phyloP scores from a whole-genome alignment of 768 basidiomycete species.

The Tricholoma furcatifolium region DNA sequence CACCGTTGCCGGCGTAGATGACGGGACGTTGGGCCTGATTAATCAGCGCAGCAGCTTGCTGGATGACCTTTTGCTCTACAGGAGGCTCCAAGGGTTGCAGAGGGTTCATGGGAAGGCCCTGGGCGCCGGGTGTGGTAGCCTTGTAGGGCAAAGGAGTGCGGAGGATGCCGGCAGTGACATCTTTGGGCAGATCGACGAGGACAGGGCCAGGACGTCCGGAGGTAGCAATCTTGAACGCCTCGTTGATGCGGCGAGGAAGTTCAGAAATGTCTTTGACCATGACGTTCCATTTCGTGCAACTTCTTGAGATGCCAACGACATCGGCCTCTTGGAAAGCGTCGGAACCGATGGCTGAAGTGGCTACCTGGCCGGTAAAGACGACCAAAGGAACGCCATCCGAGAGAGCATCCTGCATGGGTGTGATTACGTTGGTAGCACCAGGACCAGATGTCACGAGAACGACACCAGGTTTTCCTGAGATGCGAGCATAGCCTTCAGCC shows the following conservation, averaged over 20 bases:
- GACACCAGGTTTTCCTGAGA: slow-evolving; percentile 97
- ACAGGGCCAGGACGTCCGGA: slow-evolving; percentile 97
- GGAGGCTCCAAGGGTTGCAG: slow-evolving; percentile 56
- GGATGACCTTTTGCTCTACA: slow-evolving; percentile 64
- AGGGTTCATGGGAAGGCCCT: slow-evolving; percentile 75
- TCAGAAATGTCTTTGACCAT: slow-evolving; percentile 98
- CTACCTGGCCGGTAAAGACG: slow-evolving; percentile 98
- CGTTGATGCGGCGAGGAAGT: slow-evolving; percentile 93
- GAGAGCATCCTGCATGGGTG: slow-evolving; percentile 96
- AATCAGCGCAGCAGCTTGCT: slow-evolving; percentile 86
- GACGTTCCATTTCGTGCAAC: slow-evolving; percentile 99
- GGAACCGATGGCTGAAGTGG: slow-evolving; percentile 97
- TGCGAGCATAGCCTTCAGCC: slow-evolving; percentile 97
- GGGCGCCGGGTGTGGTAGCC: slow-evolving; percentile 78
- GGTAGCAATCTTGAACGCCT: slow-evolving; percentile 99
- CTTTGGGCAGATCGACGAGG: slow-evolving; percentile 98
- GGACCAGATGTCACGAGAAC: slow-evolving; percentile 98
- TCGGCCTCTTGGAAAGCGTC: slow-evolving; percentile 99
- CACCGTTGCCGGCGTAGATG: slow-evolving; percentile 91
- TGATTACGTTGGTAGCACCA: slow-evolving; percentile 96
- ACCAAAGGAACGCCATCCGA: slow-evolving; percentile 93
- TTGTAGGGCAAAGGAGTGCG: slow-evolving; percentile 82
- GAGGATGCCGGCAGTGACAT: slow-evolving; percentile 92
- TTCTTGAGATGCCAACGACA: slow-evolving; percentile 91
- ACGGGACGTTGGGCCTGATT: slow-evolving; percentile 89